These are phyloP conservation scores for Podospora pseudocomata DNA, from an alignment of 495 filamentous ascomycete genomes.

Conservation along the genomic window DNA sequence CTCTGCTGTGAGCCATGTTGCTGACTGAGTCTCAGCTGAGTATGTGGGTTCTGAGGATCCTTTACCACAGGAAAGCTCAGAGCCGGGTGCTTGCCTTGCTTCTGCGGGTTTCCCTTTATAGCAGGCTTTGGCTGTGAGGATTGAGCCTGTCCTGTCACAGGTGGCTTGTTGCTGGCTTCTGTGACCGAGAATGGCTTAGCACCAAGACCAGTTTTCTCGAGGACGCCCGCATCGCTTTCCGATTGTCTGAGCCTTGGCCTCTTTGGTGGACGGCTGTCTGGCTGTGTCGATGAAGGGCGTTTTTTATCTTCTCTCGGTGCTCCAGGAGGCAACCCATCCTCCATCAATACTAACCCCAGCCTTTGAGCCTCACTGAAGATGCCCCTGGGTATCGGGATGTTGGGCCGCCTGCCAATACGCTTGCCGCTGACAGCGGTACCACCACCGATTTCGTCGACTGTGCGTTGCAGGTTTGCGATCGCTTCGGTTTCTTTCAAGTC, in stretches of 20 bases:
- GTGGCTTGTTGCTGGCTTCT: constrained; percentile 6
- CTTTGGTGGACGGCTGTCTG: constrained; percentile 6
- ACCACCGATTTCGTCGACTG: constrained; percentile 15
- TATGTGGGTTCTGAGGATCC: constrained; percentile 64
- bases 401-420: constrained; percentile 19
- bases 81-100: constrained; percentile 31
- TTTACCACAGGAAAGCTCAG: constrained; percentile 77
- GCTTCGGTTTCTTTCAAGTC: background rate
- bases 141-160: background rate
- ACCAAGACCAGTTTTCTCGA: background rate
- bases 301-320: background rate
- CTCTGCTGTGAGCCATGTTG: constrained; percentile 46
- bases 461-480: constrained; percentile 7
- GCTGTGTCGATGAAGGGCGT: constrained; percentile 7
- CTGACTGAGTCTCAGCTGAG: constrained; percentile 66
- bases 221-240: background rate
- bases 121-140: constrained; percentile 27
- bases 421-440: constrained; percentile 28
- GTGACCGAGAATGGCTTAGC: background rate
- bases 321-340: background rate
- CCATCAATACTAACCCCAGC: constrained; percentile 13
- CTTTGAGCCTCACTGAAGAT: constrained; percentile 12
- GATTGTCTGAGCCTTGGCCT: constrained; percentile 5
- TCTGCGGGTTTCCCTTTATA: constrained; percentile 19
- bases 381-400: constrained; percentile 16